Evolutionary conservation across 306 rosid genomes (phyloP).

Genomic region (Corylus americana): DNA sequence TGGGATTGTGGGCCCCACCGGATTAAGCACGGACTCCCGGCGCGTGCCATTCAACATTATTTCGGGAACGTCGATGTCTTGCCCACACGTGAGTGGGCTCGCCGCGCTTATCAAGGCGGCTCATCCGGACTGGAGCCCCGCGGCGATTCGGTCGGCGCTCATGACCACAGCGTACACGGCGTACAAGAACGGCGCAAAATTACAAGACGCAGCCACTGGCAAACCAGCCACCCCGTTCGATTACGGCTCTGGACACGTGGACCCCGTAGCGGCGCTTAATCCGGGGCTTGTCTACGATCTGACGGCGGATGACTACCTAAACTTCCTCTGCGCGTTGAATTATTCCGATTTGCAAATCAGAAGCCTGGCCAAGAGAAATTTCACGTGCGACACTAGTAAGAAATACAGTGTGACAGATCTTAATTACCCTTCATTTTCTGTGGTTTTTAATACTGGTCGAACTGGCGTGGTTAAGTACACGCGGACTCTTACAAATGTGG

Average conservation of each 20-base stretch:
- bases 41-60: constrained; percentile 79
- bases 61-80: constrained; percentile 93
- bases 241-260: constrained; percentile 75
- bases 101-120: constrained; percentile 63
- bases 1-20: constrained; percentile 38
- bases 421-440: constrained; percentile 76
- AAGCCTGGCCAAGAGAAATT: constrained; percentile 45
- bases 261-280: constrained; percentile 62
- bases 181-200: constrained; percentile 41
- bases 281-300: constrained; percentile 86
- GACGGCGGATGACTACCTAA: constrained; percentile 56
- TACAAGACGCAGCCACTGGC: constrained; percentile 49
- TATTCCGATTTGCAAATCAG: constrained; percentile 42
- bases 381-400: constrained; percentile 44
- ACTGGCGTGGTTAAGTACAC: constrained; percentile 44
- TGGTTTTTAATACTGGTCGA: constrained; percentile 41
- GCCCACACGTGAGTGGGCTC: constrained; percentile 82
- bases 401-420: constrained; percentile 53
- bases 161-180: constrained; percentile 75
- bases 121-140: constrained; percentile 84
- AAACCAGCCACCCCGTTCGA: constrained; percentile 70
- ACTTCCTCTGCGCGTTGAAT: constrained; percentile 65
- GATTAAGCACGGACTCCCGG: constrained; percentile 40
- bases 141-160: constrained; percentile 70
- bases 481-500: constrained; percentile 70